Percentiles rank a stretch among this genome's conserved stretches.
These are phyloP conservation scores for Albugo laibachii DNA, from an alignment of 352 stramenopile genomes.

Conservation along the genomic window DNA sequence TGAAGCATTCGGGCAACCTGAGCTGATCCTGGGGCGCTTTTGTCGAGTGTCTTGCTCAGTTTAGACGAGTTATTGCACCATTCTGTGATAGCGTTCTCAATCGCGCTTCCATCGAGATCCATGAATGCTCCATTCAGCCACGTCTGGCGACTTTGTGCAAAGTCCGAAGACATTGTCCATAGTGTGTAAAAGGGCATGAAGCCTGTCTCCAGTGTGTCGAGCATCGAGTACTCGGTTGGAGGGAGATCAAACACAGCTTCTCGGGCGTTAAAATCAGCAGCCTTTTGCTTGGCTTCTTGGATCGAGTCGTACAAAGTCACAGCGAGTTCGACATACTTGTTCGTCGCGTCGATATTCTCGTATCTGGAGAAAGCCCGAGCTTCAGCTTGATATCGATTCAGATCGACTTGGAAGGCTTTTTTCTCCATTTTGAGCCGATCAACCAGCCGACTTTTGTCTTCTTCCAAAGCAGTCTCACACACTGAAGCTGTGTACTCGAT, in stretches of 20 bases:
- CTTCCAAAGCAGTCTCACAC: slow-evolving; percentile 76
- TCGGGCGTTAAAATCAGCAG: slow-evolving; percentile 81
- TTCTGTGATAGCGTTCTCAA: slow-evolving; percentile 79
- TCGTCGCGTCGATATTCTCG: slow-evolving; percentile 72
- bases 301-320: slow-evolving; percentile 79
- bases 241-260: slow-evolving; percentile 88
- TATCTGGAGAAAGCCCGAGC: slow-evolving; percentile 77
- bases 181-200: slow-evolving; percentile 86
- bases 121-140: slow-evolving; percentile 87
- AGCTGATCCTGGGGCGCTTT: slow-evolving; percentile 72
- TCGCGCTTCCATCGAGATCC: slow-evolving; percentile 73
- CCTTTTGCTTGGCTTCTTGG: slow-evolving; percentile 80
- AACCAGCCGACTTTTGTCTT: slow-evolving; percentile 90
- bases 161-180: slow-evolving; percentile 91
- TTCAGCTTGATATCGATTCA: slow-evolving; percentile 77
- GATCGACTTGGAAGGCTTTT: slow-evolving; percentile 62
- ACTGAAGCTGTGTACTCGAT: slow-evolving; percentile 63
- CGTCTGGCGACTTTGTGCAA: slow-evolving; percentile 77
- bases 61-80: slow-evolving; percentile 90
- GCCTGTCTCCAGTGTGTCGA: slow-evolving; percentile 68
- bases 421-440: slow-evolving; percentile 84
- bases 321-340: slow-evolving; percentile 79
- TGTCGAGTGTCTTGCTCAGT: slow-evolving; percentile 76
- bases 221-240: slow-evolving; percentile 78
- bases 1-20: slow-evolving; percentile 74